phyloP scores from a whole-genome alignment of 495 filamentous ascomycete species.

The Cudoniella acicularis region DNA sequence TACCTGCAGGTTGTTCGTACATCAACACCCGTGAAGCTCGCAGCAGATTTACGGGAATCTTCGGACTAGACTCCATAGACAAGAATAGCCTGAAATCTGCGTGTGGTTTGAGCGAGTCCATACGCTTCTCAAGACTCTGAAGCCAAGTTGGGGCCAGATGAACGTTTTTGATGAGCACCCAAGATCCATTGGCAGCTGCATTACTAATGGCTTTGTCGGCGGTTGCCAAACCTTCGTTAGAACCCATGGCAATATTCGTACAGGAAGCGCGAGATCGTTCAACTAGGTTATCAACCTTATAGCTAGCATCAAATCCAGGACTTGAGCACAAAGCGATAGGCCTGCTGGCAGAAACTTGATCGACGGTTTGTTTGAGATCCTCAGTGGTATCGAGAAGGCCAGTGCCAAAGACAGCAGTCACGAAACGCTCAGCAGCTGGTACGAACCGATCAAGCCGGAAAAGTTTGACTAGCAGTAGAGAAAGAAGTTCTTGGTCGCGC shows the following conservation, averaged over 20 bases:
- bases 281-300: constrained; percentile 95
- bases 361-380: constrained; percentile 80
- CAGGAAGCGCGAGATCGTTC: constrained; percentile 76
- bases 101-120: constrained; percentile 93
- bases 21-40: constrained; percentile 91
- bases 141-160: constrained; percentile 95
- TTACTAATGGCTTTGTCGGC: constrained; percentile 95
- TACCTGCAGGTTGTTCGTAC: constrained; percentile 96
- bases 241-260: constrained; percentile 98
- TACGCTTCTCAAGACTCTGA: constrained; percentile 92
- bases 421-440: constrained; percentile 84
- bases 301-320: constrained; percentile 96
- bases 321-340: constrained; percentile 91
- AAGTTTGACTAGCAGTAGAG: constrained; percentile 84
- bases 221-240: constrained; percentile 84
- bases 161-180: constrained; percentile 99
- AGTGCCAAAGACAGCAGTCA: constrained; percentile 83
- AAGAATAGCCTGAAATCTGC: constrained; percentile 92
- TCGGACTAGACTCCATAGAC: constrained; percentile 95
- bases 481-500: constrained; percentile 75
- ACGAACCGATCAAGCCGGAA: constrained; percentile 96
- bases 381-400: constrained; percentile 74
- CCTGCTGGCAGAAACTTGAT: constrained; percentile 76
- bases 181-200: constrained; percentile 86
- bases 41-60: constrained; percentile 94